A percentile compares a stretch with the other conserved stretches of the same genome.
These are phyloP conservation scores for Chrysoporthe puriensis DNA, from an alignment of 2,329 filamentous ascomycete genomes.

Conservation along the genomic window DNA sequence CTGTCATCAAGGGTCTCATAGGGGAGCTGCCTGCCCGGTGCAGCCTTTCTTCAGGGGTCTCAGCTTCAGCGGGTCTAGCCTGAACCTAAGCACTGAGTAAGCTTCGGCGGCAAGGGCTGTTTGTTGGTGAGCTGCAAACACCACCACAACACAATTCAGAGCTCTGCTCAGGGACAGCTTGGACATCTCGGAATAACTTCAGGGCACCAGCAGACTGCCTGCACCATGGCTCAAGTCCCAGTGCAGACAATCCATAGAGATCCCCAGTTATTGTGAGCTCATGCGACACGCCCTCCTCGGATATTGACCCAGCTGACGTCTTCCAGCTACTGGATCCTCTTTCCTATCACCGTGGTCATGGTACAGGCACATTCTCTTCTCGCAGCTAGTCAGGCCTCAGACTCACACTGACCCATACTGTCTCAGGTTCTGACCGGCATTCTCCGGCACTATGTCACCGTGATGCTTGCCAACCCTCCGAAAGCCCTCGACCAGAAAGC, in stretches of 20 bases:
- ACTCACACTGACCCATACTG: background rate
- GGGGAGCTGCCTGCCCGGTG: conserved; percentile 6
- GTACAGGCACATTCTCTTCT: conserved; percentile 47
- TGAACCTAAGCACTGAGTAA: background rate
- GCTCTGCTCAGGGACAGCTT: background rate
- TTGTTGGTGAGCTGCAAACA: conserved; percentile 2
- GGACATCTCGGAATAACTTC: background rate
- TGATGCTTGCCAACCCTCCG: conserved; percentile 83
- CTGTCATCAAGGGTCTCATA: conserved; percentile 7
- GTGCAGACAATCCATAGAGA: conserved; percentile 97
- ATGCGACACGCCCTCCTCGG: background rate
- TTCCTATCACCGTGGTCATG: conserved; percentile 98
- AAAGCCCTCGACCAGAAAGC: conserved; percentile 78
- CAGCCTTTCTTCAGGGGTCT: conserved; percentile 9
- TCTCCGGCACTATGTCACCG: conserved; percentile 91
- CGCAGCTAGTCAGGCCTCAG: background rate
- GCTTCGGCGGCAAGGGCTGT: conserved; percentile 6
- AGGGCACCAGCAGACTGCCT: conserved; percentile 1
- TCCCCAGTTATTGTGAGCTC: conserved; percentile 89
- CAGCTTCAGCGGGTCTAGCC: conserved; percentile 5
- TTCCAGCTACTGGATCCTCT: conserved; percentile 94
- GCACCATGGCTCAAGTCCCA: conserved; percentile 77
- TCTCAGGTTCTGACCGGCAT: conserved; percentile 84
- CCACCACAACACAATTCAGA: conserved; percentile 12
- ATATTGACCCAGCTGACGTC: conserved; percentile 28